Conservation (phyloP, 805 yeast species). For the Yamadazyma philogaea region DNA sequence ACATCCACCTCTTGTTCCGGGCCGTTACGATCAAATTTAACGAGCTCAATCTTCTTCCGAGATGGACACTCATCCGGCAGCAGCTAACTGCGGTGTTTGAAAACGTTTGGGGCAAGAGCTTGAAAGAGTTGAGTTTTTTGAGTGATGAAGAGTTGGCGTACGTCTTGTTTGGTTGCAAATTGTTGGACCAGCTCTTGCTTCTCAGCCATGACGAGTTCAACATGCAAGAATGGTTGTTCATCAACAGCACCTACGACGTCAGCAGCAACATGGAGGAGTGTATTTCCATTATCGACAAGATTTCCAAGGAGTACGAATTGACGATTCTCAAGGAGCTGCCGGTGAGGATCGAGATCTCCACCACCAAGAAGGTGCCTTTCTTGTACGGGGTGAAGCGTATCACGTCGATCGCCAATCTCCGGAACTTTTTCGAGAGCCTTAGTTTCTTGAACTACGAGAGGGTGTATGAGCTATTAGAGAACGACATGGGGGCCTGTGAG, state of each 20-base stretch:
- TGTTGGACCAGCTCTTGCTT: slow-evolving; percentile 70
- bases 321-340: slow-evolving; percentile 34
- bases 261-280: slow-evolving; percentile 32
- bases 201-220: slow-evolving; percentile 75
- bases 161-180: slow-evolving; percentile 63
- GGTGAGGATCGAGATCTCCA: slow-evolving; percentile 30
- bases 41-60: slow-evolving; percentile 58
- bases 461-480: slow-evolving; percentile 47
- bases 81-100: slow-evolving; percentile 49
- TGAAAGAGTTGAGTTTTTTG: slow-evolving; percentile 26
- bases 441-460: slow-evolving; percentile 65
- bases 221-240: slow-evolving; percentile 79
- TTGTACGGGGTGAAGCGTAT: slow-evolving; percentile 42
- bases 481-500: slow-evolving; percentile 43
- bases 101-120: slow-evolving; percentile 25
- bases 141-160: slow-evolving; percentile 37
- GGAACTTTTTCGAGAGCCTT: slow-evolving; percentile 62
- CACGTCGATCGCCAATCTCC: slow-evolving; percentile 44
- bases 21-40: slow-evolving; percentile 61
- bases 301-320: slow-evolving; percentile 32
- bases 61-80: slow-evolving; percentile 68
- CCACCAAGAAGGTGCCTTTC: slow-evolving; percentile 40
- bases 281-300: slow-evolving; percentile 48
- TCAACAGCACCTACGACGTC: slow-evolving; percentile 64
- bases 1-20: slow-evolving; percentile 58